phyloP scores from a whole-genome alignment of 2,329 filamentous ascomycete species.

The Cryoendolithus antarcticus region DNA sequence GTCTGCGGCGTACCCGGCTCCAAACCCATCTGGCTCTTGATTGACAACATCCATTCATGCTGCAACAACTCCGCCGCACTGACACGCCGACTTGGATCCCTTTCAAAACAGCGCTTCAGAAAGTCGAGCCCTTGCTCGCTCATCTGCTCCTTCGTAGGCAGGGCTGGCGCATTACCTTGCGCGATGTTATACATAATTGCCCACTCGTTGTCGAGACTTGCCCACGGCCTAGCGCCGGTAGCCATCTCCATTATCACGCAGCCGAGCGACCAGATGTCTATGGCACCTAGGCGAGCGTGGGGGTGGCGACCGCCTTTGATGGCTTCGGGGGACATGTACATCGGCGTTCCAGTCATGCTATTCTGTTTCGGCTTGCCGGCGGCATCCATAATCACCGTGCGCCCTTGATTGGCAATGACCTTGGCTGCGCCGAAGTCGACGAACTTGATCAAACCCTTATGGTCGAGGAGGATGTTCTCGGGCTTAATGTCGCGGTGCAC shows the following conservation, averaged over 20 bases:
- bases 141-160: slow-evolving; percentile 72
- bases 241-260: slow-evolving; percentile 98
- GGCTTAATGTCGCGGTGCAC: slow-evolving; percentile 97
- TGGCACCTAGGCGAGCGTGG: slow-evolving; percentile 64
- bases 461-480: slow-evolving; percentile 90
- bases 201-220: slow-evolving; percentile 95
- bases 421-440: slow-evolving; percentile 98
- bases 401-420: slow-evolving; percentile 85
- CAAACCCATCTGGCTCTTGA: slow-evolving; percentile 33
- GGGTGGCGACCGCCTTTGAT: slow-evolving; percentile 80
- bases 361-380: slow-evolving; percentile 44
- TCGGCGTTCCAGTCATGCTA: slow-evolving; percentile 93
- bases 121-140: slow-evolving; percentile 80
- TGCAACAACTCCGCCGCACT: slow-evolving; percentile 81
- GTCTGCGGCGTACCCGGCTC: slow-evolving; percentile 36
- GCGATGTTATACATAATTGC: slow-evolving; percentile 99
- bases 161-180: slow-evolving; percentile 81
- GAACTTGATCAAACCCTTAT: slow-evolving; percentile 97
- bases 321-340: slow-evolving; percentile 99
- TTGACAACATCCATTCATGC: slow-evolving; percentile 68
- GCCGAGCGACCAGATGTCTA: slow-evolving; percentile 92
- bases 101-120: slow-evolving; percentile 70
- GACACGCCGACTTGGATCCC: slow-evolving; percentile 66
- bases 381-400: slow-evolving; percentile 57
- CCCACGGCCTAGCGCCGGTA: slow-evolving; percentile 87